Base-by-base conservation (phyloP, 805 yeast species). In the Kluyveromyces lactis region DNA sequence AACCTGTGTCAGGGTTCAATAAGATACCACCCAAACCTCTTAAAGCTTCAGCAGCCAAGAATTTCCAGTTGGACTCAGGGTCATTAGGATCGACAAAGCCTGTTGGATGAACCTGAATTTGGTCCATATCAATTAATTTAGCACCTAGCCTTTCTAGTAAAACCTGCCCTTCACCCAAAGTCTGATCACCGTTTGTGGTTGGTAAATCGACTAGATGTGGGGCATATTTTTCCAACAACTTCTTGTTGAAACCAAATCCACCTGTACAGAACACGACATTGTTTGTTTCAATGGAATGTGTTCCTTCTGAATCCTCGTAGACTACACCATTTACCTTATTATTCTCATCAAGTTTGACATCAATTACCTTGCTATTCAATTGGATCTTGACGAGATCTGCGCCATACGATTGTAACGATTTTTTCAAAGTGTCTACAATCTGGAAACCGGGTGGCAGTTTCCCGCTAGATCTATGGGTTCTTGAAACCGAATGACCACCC, bases 401-500 rank as follows among this genome's bases (percentile, higher is more conserved):
- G 3, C 52, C 47, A 3, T 43, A 42, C 4, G 51, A 44, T 26
- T 68, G 58, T 10, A 74, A 44, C 24, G 55, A 55, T 31, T 64
- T 63, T 31, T 66, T 60, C 36, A 75, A 52, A 4, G 71, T 63
- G 4, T 73, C 67, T 1, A 77, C 64, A 13, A 77, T 73, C 32
- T 75, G 79, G 56, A 68, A 73, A 0, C 82, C 82, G 3, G 82
- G 82, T 11, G 81, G 79, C 13, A 73, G 52, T 10, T 65, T 67
- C 1, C 69, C 68, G 6, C 74, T 71, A 1, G 94, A 89, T 49
- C 94, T 71, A 56, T 85, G 95, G 1, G 95, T 85, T 57, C 95
- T 69, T 16, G 86, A 78, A 36, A 70, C 75, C 1, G 87, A 78
- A 54, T 85, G 94, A 2, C 95, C 95, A 19, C 95, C 95, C 31